These are phyloP conservation scores for Cryoendolithus antarcticus DNA, from an alignment of 2,329 filamentous ascomycete species.

Conservation along the genomic window DNA sequence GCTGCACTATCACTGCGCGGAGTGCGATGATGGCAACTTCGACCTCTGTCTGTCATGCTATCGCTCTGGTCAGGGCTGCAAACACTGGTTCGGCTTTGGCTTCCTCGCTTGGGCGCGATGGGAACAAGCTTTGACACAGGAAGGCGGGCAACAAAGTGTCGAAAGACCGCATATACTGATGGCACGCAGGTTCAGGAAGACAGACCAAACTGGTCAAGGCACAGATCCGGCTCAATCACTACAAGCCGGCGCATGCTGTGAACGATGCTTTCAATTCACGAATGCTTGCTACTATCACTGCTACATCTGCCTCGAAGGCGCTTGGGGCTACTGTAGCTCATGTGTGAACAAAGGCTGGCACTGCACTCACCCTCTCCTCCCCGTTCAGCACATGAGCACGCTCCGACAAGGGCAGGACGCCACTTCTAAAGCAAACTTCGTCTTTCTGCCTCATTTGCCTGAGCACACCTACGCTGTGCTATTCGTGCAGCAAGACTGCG, in stretches of 20 bases:
- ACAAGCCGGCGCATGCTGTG: slow-evolving; percentile 75
- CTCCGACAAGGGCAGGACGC: slow-evolving; percentile 11
- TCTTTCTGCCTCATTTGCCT: slow-evolving; percentile 24
- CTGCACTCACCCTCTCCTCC: slow-evolving; percentile 71
- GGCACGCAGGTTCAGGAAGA: slow-evolving; percentile 32
- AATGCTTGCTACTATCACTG: slow-evolving; percentile 89
- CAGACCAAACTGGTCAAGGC: slow-evolving; percentile 7
- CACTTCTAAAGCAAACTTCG: slow-evolving; percentile 11
- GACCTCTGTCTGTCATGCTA: slow-evolving; percentile 77
- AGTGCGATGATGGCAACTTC: slow-evolving; percentile 59
- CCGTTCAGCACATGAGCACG: slow-evolving; percentile 48
- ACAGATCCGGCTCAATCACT: slow-evolving; percentile 43
- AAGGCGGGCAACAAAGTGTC: slow-evolving; percentile 27
- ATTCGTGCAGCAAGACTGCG: slow-evolving; percentile 63
- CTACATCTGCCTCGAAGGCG: slow-evolving; percentile 73
- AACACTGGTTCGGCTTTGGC: slow-evolving; percentile 82
- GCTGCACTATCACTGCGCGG: slow-evolving; percentile 69
- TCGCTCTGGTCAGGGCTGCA: slow-evolving; percentile 61
- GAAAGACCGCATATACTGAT: slow-evolving; percentile 42
- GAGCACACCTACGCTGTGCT: slow-evolving; percentile 37
- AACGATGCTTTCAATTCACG: slow-evolving; percentile 57
- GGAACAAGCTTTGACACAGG: slow-evolving; percentile 27
- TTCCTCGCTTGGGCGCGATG: slow-evolving; percentile 47
- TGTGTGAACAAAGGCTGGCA: slow-evolving; percentile 74
- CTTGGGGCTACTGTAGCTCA: slow-evolving; percentile 85